phyloP scores from a whole-genome alignment of 371 early-diverging fungal genomes.

The Rhizopus arrhizus region DNA sequence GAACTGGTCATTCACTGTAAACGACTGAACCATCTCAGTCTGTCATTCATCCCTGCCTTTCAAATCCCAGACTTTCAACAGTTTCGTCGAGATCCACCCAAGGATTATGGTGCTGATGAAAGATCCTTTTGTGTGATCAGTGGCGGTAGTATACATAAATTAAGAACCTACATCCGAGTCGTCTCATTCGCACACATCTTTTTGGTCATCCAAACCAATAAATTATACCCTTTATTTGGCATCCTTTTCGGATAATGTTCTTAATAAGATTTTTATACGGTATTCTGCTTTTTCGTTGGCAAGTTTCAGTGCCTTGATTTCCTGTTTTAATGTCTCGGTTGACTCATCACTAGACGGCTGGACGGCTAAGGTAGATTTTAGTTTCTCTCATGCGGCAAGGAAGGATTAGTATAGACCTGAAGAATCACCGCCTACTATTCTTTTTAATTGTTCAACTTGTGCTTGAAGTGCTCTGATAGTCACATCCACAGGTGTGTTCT shows the following conservation, averaged over 20 bases:
- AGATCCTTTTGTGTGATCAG: constrained; percentile 69
- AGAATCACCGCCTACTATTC: constrained; percentile 7
- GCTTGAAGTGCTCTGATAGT: constrained; percentile 36
- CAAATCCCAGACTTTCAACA: constrained; percentile 55
- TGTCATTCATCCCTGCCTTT: constrained; percentile 65
- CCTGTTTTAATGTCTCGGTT: constrained; percentile 13
- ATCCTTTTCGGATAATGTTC: constrained; percentile 38
- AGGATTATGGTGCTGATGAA: constrained; percentile 55
- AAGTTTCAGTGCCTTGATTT: constrained; percentile 27
- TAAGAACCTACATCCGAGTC: constrained; percentile 40
- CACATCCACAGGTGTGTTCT: constrained; percentile 38
- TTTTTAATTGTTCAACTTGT: constrained; percentile 39
- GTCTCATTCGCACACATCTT: too few species aligned
- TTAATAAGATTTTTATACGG: constrained; percentile 40
- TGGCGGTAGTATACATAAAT: constrained; percentile 59
- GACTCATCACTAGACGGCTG: background rate
- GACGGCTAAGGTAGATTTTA: background rate
- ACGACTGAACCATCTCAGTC: constrained; percentile 60
- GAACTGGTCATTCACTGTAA: constrained; percentile 57
- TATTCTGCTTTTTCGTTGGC: constrained; percentile 47
- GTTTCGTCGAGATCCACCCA: constrained; percentile 63
- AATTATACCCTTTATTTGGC: constrained; percentile 9
- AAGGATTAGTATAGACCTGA: background rate
- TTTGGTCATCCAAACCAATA: background rate
- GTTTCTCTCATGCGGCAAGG: background rate